phyloP scores from a whole-genome alignment of 106 monocot genomes.

The Apostasia ramifera region DNA sequence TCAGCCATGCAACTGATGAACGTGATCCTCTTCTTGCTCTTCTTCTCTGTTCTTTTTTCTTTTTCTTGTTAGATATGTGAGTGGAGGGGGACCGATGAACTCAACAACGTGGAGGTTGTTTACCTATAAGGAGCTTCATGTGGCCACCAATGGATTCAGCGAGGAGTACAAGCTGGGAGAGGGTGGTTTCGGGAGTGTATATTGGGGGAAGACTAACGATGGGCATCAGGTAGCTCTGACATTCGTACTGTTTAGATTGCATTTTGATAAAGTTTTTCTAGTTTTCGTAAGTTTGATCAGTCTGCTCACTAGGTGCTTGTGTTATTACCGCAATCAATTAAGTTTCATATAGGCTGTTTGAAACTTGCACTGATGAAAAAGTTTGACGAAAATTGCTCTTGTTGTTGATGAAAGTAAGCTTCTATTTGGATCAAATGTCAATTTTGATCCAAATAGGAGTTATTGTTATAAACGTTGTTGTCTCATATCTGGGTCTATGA shows the following conservation, averaged over 20 bases:
- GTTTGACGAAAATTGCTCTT: background rate
- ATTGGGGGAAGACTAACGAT: constrained; percentile 28
- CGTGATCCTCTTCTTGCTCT: no score
- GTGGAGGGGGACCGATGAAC: background rate
- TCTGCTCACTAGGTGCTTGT: no score
- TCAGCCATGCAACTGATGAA: background rate
- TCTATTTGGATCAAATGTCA: background rate
- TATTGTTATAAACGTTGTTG: no score
- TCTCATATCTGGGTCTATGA: no score
- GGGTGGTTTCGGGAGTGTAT: constrained; percentile 38
- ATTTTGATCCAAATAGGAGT: no score
- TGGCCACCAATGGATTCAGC: constrained; percentile 25
- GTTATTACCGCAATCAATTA: no score
- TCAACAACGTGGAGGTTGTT: constrained; percentile 30
- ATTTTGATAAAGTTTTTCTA: no score
- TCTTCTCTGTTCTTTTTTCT: background rate
- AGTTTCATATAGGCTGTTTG: no score
- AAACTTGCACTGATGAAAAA: no score
- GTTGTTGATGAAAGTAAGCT: background rate
- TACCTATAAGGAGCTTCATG: constrained; percentile 22
- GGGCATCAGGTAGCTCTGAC: constrained; percentile 17
- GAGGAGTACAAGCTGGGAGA: constrained; percentile 33
- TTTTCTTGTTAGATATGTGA: background rate
- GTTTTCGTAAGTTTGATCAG: no score
- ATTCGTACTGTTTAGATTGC: no score